Evolutionary conservation across 1,284 basidiomycete genomes (phyloP).

Genomic region (Butyriboletus appendiculatus): DNA sequence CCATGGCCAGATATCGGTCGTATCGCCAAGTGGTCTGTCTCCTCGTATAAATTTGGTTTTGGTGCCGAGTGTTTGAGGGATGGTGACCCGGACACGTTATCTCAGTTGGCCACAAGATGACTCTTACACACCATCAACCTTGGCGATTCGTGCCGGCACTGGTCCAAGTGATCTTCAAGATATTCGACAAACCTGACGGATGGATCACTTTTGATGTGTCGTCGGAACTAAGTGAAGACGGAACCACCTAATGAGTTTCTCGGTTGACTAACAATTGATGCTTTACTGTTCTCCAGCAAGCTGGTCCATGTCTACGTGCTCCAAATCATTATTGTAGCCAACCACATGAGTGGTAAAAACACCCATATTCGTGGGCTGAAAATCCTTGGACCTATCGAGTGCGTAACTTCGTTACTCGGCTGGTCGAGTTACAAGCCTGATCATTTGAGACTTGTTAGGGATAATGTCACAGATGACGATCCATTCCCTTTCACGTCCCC

Average conservation of each 20-base stretch:
- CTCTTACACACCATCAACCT: constrained; percentile 93
- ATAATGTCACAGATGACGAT: constrained; percentile 55
- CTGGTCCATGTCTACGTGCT: constrained; percentile 89
- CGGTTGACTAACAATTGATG: background rate
- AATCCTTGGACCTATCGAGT: constrained; percentile 86
- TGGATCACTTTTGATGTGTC: constrained; percentile 94
- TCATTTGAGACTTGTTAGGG: constrained; percentile 31
- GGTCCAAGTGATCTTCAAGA: constrained; percentile 92
- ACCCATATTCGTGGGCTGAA: constrained; percentile 93
- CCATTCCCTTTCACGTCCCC: constrained; percentile 66
- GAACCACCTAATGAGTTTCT: constrained; percentile 59
- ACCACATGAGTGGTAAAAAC: constrained; percentile 98
- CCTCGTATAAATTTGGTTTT: constrained; percentile 95
- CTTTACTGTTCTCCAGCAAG: constrained; percentile 51
- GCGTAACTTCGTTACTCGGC: constrained; percentile 32
- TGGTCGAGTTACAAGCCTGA: background rate
- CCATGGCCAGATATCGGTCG: constrained; percentile 81
- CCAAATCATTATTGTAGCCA: constrained; percentile 89
- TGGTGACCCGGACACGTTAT: constrained; percentile 85
- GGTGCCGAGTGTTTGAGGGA: constrained; percentile 92
- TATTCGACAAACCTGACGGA: constrained; percentile 88
- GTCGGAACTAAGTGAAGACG: constrained; percentile 76
- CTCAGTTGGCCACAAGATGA: constrained; percentile 90
- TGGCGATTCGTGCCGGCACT: constrained; percentile 91
- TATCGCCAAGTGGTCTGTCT: constrained; percentile 94